Conservation (phyloP, 129 eudicot species). For the Sambucus nigra region DNA sequence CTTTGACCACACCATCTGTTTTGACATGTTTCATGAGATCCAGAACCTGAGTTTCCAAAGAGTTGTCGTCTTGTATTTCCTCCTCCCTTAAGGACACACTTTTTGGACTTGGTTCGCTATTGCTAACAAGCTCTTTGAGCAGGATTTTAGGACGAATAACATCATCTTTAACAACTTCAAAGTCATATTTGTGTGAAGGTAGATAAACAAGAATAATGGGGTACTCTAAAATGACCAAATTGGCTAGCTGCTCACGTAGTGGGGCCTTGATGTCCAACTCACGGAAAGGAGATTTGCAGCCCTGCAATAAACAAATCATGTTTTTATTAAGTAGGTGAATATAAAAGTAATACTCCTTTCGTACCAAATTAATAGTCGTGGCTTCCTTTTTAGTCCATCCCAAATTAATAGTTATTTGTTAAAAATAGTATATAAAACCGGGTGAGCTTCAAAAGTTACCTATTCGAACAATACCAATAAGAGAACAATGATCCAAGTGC, state of each 20-base stretch:
- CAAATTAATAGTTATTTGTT: no score
- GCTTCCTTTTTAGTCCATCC: no score
- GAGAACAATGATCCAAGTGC: no score
- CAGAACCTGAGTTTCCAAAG: conserved; percentile 34
- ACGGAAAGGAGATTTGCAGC: conserved; percentile 42
- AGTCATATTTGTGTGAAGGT: conserved; percentile 45
- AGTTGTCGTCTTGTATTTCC: conserved; percentile 40
- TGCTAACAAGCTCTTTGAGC: conserved; percentile 13
- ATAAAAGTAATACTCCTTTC: no score
- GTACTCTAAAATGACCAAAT: conserved; percentile 62
- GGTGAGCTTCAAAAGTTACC: no score
- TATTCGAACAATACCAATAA: no score
- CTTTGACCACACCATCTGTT: background rate
- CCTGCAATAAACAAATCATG: conserved; percentile 30
- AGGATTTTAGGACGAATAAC: conserved; percentile 13
- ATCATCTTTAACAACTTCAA: conserved; percentile 39
- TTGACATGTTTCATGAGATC: conserved; percentile 30
- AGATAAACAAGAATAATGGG: conserved; percentile 71
- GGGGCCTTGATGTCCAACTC: conserved; percentile 61
- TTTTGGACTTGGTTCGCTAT: conserved; percentile 26
- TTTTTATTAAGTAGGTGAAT: background rate
- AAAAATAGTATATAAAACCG: no score
- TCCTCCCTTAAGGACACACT: conserved; percentile 60
- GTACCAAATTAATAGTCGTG: no score
- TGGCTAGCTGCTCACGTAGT: conserved; percentile 38